Percentiles rank a stretch among this genome's conserved stretches.
Evolutionary conservation across 2,329 filamentous ascomycete species (phyloP).

Genomic region (Epichloe uncinata): DNA sequence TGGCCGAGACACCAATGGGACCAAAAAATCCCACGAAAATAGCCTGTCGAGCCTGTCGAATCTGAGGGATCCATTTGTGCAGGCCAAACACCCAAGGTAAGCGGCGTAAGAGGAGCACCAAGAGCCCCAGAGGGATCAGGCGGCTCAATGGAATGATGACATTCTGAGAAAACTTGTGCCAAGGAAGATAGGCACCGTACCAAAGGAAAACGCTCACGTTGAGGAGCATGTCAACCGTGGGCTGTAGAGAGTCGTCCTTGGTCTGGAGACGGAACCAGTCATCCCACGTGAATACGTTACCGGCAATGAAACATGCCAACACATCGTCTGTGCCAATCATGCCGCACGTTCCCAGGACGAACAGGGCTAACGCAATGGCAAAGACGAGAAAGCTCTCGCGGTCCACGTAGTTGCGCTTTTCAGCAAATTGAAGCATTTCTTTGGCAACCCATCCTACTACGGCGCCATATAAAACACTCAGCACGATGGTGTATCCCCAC

Average conservation of each 20-base stretch:
- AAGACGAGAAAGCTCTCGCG: conserved; percentile 81
- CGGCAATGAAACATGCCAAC: conserved; percentile 82
- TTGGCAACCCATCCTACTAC: conserved; percentile 71
- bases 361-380: conserved; percentile 71
- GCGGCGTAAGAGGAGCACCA: conserved; percentile 65
- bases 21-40: conserved; percentile 82
- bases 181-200: conserved; percentile 79
- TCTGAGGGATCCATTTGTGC: conserved; percentile 66
- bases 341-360: conserved; percentile 76
- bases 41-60: conserved; percentile 60
- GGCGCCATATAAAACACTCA: conserved; percentile 67
- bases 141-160: conserved; percentile 59
- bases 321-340: conserved; percentile 83
- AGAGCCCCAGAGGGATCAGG: conserved; percentile 57
- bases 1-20: conserved; percentile 77
- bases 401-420: conserved; percentile 70
- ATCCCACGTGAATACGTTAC: conserved; percentile 84
- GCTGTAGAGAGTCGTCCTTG: conserved; percentile 80
- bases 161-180: conserved; percentile 55
- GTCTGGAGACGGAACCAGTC: conserved; percentile 91
- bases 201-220: conserved; percentile 84
- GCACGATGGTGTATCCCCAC: conserved; percentile 67
- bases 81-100: conserved; percentile 63
- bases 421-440: conserved; percentile 70
- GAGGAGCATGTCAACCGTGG: conserved; percentile 87